A percentile compares a stretch with the other conserved stretches of the same genome.
phyloP scores from a whole-genome alignment of 495 filamentous ascomycete species.

The Stereocaulon alpinum region DNA sequence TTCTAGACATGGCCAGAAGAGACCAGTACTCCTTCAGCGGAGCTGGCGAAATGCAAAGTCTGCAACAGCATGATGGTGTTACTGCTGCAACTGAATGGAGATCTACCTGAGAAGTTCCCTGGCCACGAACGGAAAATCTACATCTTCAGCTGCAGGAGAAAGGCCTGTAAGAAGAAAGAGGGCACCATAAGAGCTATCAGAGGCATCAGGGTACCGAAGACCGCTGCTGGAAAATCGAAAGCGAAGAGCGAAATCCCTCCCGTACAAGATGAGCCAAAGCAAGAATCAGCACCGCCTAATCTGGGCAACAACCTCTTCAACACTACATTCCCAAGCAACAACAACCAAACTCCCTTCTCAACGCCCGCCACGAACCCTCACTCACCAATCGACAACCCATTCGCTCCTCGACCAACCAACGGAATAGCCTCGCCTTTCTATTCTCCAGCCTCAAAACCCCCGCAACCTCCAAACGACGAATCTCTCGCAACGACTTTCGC shows the following conservation, averaged over 20 bases:
- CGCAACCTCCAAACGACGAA: slow-evolving; percentile 25
- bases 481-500: slow-evolving; percentile 72
- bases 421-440: slow-evolving; percentile 26
- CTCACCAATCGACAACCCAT: slow-evolving; percentile 49
- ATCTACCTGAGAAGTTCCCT: slow-evolving; percentile 75
- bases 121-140: slow-evolving; percentile 80
- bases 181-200: slow-evolving; percentile 68
- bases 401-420: slow-evolving; percentile 28
- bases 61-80: slow-evolving; percentile 79
- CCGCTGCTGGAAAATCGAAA: slow-evolving; percentile 21
- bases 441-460: slow-evolving; percentile 38
- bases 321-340: slow-evolving; percentile 28
- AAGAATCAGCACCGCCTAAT: slow-evolving; percentile 26
- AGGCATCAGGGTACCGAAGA: slow-evolving; percentile 43
- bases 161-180: slow-evolving; percentile 70
- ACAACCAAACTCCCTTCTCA: slow-evolving; percentile 22
- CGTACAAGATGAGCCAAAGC: slow-evolving; percentile 20
- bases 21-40: slow-evolving; percentile 57
- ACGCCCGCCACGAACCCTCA: slow-evolving; percentile 24
- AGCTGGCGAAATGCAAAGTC: slow-evolving; percentile 75
- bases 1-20: slow-evolving; percentile 70
- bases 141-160: slow-evolving; percentile 67
- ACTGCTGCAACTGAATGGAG: slow-evolving; percentile 83
- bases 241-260: slow-evolving; percentile 18
- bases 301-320: slow-evolving; percentile 50